phyloP scores from a whole-genome alignment of 2,329 filamentous ascomycete species.

The Beauveria varroae region DNA sequence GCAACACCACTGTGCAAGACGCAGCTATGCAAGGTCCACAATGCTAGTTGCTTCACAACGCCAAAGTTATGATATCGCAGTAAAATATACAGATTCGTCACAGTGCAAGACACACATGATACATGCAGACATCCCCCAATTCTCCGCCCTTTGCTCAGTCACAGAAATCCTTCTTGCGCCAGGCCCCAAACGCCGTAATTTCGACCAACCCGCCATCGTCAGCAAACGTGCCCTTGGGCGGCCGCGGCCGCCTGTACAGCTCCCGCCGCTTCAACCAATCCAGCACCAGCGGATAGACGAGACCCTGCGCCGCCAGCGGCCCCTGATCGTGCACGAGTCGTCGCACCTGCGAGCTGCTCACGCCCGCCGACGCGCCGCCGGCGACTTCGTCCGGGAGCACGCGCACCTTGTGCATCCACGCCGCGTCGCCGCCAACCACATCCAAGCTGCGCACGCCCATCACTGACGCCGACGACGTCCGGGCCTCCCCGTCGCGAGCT shows the following conservation, averaged over 20 bases:
- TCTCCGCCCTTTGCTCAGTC: not conserved
- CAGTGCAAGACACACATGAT: too few relatives aligned
- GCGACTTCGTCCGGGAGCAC: constrained; percentile 47
- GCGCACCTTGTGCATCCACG: constrained; percentile 55
- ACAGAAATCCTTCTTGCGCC: not conserved
- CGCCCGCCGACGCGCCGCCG: constrained; percentile 29
- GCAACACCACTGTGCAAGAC: not conserved
- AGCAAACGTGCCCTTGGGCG: constrained; percentile 11
- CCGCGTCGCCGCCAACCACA: constrained; percentile 43
- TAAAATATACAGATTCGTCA: not conserved
- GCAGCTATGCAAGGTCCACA: not conserved
- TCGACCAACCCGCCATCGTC: constrained; percentile 14
- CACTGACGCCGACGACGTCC: constrained; percentile 23
- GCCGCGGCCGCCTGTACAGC: constrained; percentile 40
- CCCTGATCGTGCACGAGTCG: constrained; percentile 38
- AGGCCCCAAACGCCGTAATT: not conserved
- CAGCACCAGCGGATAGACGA: constrained; percentile 52
- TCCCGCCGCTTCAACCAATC: constrained; percentile 48
- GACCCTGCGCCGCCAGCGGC: constrained; percentile 38
- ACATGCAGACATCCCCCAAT: too few relatives aligned
- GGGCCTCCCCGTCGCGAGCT: not conserved
- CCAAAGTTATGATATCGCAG: not conserved
- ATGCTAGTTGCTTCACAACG: not conserved
- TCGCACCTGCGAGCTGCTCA: constrained; percentile 58
- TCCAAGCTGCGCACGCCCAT: constrained; percentile 30